Conservation (phyloP, 2,329 filamentous ascomycete genomes). For the Akanthomyces dipterigenus region DNA sequence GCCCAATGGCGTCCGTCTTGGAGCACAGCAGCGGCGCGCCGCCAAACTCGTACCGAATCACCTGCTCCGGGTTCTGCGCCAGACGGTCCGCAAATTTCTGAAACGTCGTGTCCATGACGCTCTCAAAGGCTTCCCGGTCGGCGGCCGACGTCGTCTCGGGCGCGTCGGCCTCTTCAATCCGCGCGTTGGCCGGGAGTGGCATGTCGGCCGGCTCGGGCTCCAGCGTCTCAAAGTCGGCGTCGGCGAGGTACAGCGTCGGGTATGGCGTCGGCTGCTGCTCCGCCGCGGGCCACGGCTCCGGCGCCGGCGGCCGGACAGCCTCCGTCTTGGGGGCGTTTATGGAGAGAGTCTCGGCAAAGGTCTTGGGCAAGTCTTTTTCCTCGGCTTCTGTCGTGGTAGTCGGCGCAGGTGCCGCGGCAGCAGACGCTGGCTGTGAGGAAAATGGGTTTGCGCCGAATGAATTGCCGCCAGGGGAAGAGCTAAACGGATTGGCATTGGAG, state of each 20-base stretch:
- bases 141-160: slow-evolving; percentile 38
- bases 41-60: slow-evolving; percentile 71
- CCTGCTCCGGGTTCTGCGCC: slow-evolving; percentile 74
- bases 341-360: slow-evolving; percentile 69
- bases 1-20: slow-evolving; percentile 67
- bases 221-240: slow-evolving; percentile 88
- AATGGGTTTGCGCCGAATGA: slow-evolving; percentile 28
- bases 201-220: slow-evolving; percentile 50
- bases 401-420: slow-evolving; percentile 21
- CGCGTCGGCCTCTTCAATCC: slow-evolving; percentile 34
- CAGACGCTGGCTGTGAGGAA: slow-evolving; percentile 3
- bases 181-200: slow-evolving; percentile 43
- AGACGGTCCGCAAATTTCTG: slow-evolving; percentile 74
- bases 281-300: slow-evolving; percentile 69
- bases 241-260: slow-evolving; percentile 69
- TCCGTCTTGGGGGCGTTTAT: slow-evolving; percentile 48
- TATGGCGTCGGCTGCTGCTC: slow-evolving; percentile 63
- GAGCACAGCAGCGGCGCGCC: slow-evolving; percentile 74
- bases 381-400: slow-evolving; percentile 5
- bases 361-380: slow-evolving; percentile 40
- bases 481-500: slow-evolving; percentile 43
- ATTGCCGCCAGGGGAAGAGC: slow-evolving; percentile 23
- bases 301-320: slow-evolving; percentile 28
- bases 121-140: slow-evolving; percentile 68
- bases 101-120: slow-evolving; percentile 66